Percentiles rank a stretch among this genome's conserved stretches.
These are phyloP conservation scores for Vinca minor DNA, from an alignment of 257 asterid species.

Conservation along the genomic window DNA sequence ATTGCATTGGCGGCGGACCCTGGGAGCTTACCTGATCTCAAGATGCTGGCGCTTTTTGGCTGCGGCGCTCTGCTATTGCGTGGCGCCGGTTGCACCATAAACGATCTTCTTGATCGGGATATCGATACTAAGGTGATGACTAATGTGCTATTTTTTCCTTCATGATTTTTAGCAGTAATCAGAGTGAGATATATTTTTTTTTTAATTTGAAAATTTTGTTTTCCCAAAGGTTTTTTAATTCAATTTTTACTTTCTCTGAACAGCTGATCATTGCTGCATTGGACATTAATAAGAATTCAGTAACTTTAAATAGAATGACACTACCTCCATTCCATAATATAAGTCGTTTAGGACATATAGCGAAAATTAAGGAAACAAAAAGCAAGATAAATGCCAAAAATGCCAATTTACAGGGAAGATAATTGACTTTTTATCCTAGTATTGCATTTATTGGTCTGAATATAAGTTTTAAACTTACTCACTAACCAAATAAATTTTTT, in stretches of 20 bases:
- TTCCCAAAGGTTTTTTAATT: background rate
- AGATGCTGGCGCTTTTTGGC: constrained; percentile 80
- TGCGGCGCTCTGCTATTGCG: constrained; percentile 80
- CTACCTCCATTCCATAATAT: too few species aligned
- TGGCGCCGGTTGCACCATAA: constrained; percentile 89
- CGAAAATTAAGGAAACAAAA: too few species aligned
- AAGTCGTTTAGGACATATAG: too few species aligned
- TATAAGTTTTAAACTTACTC: too few species aligned
- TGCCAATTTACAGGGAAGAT: too few species aligned
- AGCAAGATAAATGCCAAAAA: too few species aligned
- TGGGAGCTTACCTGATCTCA: constrained; percentile 75
- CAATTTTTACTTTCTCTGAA: background rate
- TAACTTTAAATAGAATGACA: background rate
- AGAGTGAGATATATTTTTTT: background rate
- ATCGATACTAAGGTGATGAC: constrained; percentile 63
- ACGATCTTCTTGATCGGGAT: constrained; percentile 86
- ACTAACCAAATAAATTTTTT: too few species aligned
- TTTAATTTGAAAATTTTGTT: background rate
- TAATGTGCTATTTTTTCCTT: background rate
- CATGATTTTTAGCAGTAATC: background rate
- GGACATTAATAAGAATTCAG: background rate
- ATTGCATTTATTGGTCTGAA: too few species aligned
- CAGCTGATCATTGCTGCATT: background rate
- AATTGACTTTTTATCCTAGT: too few species aligned
- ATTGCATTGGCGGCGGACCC: constrained; percentile 76